phyloP scores from a whole-genome alignment of 768 basidiomycete species.

The Leucosporidium yakuticum region DNA sequence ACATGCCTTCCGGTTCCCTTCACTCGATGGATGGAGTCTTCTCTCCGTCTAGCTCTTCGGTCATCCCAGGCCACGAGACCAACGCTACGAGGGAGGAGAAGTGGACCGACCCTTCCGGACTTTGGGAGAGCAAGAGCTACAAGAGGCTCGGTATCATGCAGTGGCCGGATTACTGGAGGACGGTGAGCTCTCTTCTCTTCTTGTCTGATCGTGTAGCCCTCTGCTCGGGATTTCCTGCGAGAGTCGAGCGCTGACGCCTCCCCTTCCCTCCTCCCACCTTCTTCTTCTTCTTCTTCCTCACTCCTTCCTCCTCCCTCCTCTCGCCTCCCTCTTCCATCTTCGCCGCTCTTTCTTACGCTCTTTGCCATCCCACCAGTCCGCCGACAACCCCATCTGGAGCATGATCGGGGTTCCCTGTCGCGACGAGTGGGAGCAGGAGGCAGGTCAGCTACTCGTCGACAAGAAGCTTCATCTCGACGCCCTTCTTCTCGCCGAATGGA shows the following conservation, averaged over 20 bases:
- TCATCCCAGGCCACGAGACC: neutral
- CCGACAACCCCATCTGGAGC: slow-evolving; percentile 40
- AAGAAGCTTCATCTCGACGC: slow-evolving; percentile 46
- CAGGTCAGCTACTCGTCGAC: slow-evolving; percentile 48
- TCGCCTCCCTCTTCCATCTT: too few relatives aligned
- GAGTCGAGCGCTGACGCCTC: too few relatives aligned
- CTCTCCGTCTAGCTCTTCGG: neutral
- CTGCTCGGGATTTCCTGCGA: too few relatives aligned
- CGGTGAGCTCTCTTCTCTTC: too few relatives aligned
- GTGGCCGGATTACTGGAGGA: slow-evolving; percentile 43
- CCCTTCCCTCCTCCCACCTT: too few relatives aligned
- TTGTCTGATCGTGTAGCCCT: too few relatives aligned
- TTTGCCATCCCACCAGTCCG: slow-evolving; percentile 12
- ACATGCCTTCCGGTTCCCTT: slow-evolving; percentile 34
- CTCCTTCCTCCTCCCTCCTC: neutral
- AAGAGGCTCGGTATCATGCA: slow-evolving; percentile 41
- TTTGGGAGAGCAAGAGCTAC: slow-evolving; percentile 40
- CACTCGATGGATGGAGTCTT: neutral
- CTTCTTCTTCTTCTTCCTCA: neutral
- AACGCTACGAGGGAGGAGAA: neutral
- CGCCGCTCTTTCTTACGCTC: neutral
- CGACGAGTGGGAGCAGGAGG: slow-evolving; percentile 49
- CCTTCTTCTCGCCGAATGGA: slow-evolving; percentile 38
- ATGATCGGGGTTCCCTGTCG: slow-evolving; percentile 46
- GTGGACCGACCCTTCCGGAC: slow-evolving; percentile 7